phyloP scores from a whole-genome alignment of 2,329 filamentous ascomycete species.

The Raffaelea ambrosiae region DNA sequence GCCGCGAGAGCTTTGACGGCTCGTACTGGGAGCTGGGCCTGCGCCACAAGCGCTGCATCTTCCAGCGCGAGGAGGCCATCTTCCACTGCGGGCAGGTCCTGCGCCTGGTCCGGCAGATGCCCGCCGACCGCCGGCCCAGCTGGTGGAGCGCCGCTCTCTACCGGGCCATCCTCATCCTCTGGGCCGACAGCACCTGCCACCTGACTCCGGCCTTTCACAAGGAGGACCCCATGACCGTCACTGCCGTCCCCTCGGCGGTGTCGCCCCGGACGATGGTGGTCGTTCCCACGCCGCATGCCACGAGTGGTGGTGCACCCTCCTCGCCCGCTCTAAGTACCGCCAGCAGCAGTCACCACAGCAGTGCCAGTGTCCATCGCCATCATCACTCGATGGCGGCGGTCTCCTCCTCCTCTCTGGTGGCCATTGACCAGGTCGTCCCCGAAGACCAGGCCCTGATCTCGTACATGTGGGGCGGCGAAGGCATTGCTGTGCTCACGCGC shows the following conservation, averaged over 20 bases:
- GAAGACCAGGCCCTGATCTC: constrained; percentile 28
- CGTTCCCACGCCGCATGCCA: too few species aligned
- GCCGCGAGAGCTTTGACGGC: constrained; percentile 46
- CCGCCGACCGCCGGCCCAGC: constrained; percentile 49
- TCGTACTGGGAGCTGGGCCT: constrained; percentile 44
- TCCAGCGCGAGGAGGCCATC: constrained; percentile 52
- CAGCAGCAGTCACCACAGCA: constrained; percentile 1
- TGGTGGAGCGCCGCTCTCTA: constrained; percentile 69
- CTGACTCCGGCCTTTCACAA: constrained; percentile 32
- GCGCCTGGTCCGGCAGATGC: constrained; percentile 52
- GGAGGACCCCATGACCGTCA: constrained; percentile 1
- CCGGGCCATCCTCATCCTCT: constrained; percentile 54
- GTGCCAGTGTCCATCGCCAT: not conserved
- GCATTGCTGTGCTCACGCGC: constrained; percentile 25
- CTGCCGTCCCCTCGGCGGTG: too few species aligned
- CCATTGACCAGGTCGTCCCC: constrained; percentile 31
- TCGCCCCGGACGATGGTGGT: too few species aligned
- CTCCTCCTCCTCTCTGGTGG: constrained; percentile 10
- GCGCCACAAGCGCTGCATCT: constrained; percentile 55
- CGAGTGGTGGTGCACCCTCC: too few species aligned
- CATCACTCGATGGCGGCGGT: constrained; percentile 9
- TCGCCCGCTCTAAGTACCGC: not conserved
- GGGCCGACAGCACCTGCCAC: constrained; percentile 49
- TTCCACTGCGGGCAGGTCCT: constrained; percentile 62
- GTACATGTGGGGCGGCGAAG: constrained; percentile 30